Evolutionary conservation across 768 basidiomycete species (phyloP), one percentile per base, ranked within the genome.

Genomic region (Mycena pura): DNA sequence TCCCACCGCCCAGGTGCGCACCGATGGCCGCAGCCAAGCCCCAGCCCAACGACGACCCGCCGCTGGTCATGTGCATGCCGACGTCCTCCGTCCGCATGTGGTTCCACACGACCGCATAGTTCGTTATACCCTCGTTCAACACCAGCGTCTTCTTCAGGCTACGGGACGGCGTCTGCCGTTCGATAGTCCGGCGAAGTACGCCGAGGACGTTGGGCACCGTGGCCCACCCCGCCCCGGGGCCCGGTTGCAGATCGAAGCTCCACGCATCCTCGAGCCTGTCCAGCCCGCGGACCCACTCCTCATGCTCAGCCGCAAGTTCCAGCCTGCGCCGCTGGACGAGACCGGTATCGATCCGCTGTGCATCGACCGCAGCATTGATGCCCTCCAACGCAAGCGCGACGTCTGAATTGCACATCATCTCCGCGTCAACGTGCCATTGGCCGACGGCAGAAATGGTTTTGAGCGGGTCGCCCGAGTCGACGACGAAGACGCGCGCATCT

Each of bases 41-140:
- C 86, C 88, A 91, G 0, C 90, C 90, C 32, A 92, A 77, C 9
- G 86, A 84, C 1, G 86, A 84, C 5, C 85, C 89, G 3, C 89
- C 89, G 11, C 85, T 87, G 13, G 79, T 70, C 14, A 89, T 61
- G 46, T 87, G 71, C 46, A 76, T 78, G 1, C 86, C 87, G 1
- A 86, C 77, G 1, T 63, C 40, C 29, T 83, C 81, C 1, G 86
- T 80, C 17, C 79, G 76, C 68, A 90, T 72, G 68, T 91, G 88
- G 31, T 77, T 70, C 86, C 87, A 91, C 0, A 84, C 80, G 2
- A 71, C 31, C 1, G 79, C 74, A 62, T 78, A 86, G 66, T 84
- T 88, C 64, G 83, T 85, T 67, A 89, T 85, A 2, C 81, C 78
- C 69, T 92, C 90, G 66, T 89, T 90, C 7, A 90, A 72, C 45